Evolutionary conservation across 1,284 basidiomycete genomes (phyloP).

Genomic region (Ceratobasidium sp.): DNA sequence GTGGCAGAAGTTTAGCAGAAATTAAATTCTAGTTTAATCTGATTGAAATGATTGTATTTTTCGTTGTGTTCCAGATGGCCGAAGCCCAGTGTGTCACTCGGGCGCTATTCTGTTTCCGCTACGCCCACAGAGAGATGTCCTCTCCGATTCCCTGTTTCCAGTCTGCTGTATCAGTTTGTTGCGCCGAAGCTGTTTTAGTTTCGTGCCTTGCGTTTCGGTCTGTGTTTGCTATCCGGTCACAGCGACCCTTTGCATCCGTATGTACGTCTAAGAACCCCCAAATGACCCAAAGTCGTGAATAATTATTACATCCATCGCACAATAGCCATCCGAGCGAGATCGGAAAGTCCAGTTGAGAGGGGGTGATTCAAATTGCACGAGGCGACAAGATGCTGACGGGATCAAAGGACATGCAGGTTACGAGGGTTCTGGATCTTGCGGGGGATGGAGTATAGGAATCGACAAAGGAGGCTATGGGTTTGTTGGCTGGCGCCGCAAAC

Average conservation of each 20-base stretch:
- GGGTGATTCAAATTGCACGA: slow-evolving; percentile 22
- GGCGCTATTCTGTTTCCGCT: not conserved
- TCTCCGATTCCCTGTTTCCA: not conserved
- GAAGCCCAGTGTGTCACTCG: slow-evolving; percentile 2
- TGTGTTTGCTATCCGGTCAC: slow-evolving; percentile 6
- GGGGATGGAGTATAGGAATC: not conserved
- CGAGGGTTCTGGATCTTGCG: not conserved
- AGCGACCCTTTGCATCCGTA: not conserved
- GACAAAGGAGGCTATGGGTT: slow-evolving; percentile 8
- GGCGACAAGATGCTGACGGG: slow-evolving; percentile 10
- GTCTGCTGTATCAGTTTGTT: not conserved
- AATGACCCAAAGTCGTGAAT: not conserved
- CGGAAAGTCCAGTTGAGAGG: slow-evolving; percentile 31
- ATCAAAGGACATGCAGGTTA: slow-evolving; percentile 25
- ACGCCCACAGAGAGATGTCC: slow-evolving; percentile 1
- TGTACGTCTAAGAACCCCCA: slow-evolving; percentile 13
- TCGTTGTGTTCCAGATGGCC: not conserved
- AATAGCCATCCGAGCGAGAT: slow-evolving; percentile 8
- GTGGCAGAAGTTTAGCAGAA: slow-evolving; percentile 22
- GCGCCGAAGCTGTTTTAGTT: not conserved
- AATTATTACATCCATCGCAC: slow-evolving; percentile 29
- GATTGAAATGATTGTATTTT: slow-evolving; percentile 12
- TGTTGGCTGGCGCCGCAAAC: slow-evolving; percentile 56
- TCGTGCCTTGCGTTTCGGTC: not conserved
- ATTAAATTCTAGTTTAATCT: slow-evolving; percentile 9